phyloP scores from a whole-genome alignment of 768 basidiomycete genomes.

The Agrocybe chaxingu region DNA sequence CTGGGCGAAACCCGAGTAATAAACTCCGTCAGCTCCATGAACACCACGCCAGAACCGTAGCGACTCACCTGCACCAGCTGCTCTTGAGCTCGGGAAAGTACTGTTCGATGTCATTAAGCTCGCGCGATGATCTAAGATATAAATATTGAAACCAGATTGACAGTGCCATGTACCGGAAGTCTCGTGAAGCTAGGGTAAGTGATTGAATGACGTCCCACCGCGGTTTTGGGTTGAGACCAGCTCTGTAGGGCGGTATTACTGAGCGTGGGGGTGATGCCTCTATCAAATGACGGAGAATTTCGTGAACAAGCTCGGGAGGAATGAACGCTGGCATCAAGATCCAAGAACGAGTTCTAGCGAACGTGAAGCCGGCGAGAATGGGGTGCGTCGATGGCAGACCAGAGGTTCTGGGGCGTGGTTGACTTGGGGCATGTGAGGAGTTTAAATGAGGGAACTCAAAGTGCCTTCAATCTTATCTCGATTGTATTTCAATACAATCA shows the following conservation, averaged over 20 bases:
- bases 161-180: slow-evolving; percentile 24
- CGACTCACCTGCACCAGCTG: slow-evolving; percentile 19
- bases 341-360: neutral
- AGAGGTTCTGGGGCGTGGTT: neutral
- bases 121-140: slow-evolving; percentile 19
- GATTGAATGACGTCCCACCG: slow-evolving; percentile 24
- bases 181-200: slow-evolving; percentile 26
- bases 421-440: no score
- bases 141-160: slow-evolving; percentile 31
- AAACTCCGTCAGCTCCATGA: slow-evolving; percentile 1
- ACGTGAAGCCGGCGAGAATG: neutral
- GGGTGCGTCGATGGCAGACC: neutral
- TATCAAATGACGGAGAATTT: slow-evolving; percentile 26
- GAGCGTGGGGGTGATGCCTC: slow-evolving; percentile 2
- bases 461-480: no score
- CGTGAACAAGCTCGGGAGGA: slow-evolving; percentile 31
- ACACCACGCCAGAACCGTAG: neutral
- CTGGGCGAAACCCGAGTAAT: slow-evolving; percentile 11
- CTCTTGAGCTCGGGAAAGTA: slow-evolving; percentile 22
- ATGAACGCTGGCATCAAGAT: slow-evolving; percentile 7
- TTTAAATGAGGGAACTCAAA: no score
- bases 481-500: no score
- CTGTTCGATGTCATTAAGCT: slow-evolving; percentile 18
- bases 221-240: slow-evolving; percentile 20
- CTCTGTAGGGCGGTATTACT: slow-evolving; percentile 4